Conservation (phyloP, 108 stramenopile genomes). For the Hondaea fermentalgiana region DNA sequence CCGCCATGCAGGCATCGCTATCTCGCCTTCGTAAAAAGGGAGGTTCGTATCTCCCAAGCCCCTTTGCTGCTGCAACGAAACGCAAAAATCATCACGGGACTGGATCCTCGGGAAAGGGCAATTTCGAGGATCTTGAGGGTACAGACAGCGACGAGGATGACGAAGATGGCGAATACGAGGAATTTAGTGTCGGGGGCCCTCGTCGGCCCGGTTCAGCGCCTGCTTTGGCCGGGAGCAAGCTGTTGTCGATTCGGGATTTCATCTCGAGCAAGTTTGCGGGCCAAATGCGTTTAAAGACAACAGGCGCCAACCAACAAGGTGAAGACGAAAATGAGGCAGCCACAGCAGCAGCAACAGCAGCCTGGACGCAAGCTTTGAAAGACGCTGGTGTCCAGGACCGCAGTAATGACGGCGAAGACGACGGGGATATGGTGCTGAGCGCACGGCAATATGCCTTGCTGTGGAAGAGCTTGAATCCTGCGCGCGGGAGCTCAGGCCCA, state of each 20-base stretch:
- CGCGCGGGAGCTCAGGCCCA: not conserved
- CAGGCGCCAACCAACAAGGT: not conserved
- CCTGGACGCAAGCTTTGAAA: not conserved
- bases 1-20: not conserved
- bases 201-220: not conserved
- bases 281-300: not conserved
- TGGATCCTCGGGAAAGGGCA: not conserved
- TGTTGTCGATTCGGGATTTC: not conserved
- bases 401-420: not conserved
- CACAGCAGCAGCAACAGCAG: not conserved
- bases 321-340: not conserved
- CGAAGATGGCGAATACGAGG: not conserved
- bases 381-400: not conserved
- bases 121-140: not conserved
- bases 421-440: not conserved
- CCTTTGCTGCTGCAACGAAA: not conserved
- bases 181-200: not conserved
- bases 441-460: not conserved
- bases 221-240: not conserved
- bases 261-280: not conserved
- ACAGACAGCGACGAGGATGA: not conserved
- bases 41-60: not conserved
- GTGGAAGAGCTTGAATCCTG: not conserved
- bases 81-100: too few species aligned
- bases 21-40: not conserved